Evolutionary conservation across 768 basidiomycete genomes (phyloP), one percentile per base, ranked within the genome.

Genomic region (Neoboletus brunneissimus): DNA sequence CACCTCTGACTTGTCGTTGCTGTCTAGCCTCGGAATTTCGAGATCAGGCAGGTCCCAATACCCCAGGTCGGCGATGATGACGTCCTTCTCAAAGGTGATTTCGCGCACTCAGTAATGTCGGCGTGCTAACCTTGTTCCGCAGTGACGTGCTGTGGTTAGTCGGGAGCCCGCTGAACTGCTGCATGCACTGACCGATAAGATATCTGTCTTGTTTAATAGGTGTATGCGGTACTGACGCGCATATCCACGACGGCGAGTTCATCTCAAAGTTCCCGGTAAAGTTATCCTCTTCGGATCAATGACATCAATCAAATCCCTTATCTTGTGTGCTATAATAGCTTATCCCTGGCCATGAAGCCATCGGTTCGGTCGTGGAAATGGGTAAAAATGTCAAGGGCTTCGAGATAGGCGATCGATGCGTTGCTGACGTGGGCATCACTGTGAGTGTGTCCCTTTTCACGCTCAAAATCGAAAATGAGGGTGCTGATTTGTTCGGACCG

Each of bases 371-470:
- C 51, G 83, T 87, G 27, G 83, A 86, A 59, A 76, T 89, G 63
- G 92, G 93, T 23, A 88, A 86, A 75, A 82, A 90, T 56, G 92
- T 94, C 46, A 82, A 82, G 59, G 89, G 81, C 5, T 92, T 95
- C 64, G 72, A 77, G 2, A 69, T 83, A 15, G 93, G 93, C 29
- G 93, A 94, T 66, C 85, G 91, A 50, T 86, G 87, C 64, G 93
- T 91, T 38, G 89, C 89, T 25, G 93, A 96, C 71, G 87, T 89
- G 38, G 81, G 86, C 57, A 76, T 82, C 52, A 84, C 86, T 48
- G 89, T 87, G 56, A 68, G 85, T 69, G 31, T 59, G 32, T 59
- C 34, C 54, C 49, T 58, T 29, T 27, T 41, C 13, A 34, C 15
- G 12, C 27, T 51, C 15, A 35, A 43, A 9, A 18, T 8, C 16